Percentiles rank a stretch among this genome's conserved stretches.
These are phyloP conservation scores for Lagerstroemia speciosa DNA, from an alignment of 345 rosid genomes.

Conservation along the genomic window DNA sequence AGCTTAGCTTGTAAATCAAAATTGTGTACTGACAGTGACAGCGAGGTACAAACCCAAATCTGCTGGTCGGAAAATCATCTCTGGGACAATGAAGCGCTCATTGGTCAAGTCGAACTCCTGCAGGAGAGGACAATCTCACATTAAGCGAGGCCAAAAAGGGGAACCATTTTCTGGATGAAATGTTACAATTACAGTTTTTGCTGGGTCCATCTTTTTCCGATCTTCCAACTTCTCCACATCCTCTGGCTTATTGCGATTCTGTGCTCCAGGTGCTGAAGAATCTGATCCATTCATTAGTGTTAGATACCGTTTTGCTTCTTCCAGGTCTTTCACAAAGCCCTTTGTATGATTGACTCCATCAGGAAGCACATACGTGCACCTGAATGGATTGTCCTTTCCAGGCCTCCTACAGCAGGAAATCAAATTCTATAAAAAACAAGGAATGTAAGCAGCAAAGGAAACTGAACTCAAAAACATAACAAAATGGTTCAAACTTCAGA, in stretches of 20 bases:
- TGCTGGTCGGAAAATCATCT: conserved; percentile 87
- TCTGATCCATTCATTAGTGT: conserved; percentile 16
- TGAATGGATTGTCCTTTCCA: conserved; percentile 46
- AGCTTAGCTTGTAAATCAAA: background rate
- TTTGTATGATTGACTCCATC: conserved; percentile 69
- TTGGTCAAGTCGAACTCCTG: conserved; percentile 95
- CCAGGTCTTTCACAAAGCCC: conserved; percentile 73
- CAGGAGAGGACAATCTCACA: conserved; percentile 13
- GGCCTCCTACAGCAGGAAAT: conserved; percentile 29
- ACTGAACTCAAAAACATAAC: background rate
- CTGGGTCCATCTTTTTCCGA: conserved; percentile 52
- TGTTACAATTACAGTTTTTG: conserved; percentile 46
- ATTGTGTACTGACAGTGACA: background rate
- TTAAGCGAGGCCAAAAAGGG: background rate
- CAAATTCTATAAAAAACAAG: conserved; percentile 6
- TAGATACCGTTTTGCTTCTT: conserved; percentile 47
- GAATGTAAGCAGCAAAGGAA: background rate
- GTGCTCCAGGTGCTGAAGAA: conserved; percentile 12
- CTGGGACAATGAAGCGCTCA: conserved; percentile 91
- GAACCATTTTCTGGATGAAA: background rate
- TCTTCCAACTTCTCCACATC: conserved; percentile 24
- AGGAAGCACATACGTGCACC: conserved; percentile 79
- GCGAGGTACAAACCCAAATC: conserved; percentile 51
- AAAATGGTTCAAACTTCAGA: background rate
- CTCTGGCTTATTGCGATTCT: conserved; percentile 25